These are phyloP conservation scores for Populus deltoides DNA, from an alignment of 345 rosid species.

Conservation along the genomic window DNA sequence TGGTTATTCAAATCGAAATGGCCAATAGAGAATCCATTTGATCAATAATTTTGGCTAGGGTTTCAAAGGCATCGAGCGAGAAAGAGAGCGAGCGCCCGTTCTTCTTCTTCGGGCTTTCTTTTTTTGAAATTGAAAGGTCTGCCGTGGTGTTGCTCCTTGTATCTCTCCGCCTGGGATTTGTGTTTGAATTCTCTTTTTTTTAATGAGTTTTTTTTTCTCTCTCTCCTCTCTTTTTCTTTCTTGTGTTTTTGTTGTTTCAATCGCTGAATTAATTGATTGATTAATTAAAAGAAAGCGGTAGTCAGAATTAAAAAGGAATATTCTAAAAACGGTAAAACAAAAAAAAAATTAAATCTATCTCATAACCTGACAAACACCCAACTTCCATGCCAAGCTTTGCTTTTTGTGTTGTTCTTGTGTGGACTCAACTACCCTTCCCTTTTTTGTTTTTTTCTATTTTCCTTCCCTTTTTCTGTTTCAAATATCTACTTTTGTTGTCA, in stretches of 20 bases:
- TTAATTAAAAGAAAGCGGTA: background rate
- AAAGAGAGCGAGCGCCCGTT: slow-evolving; percentile 4
- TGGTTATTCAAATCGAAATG: background rate
- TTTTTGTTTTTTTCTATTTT: background rate
- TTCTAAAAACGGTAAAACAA: background rate
- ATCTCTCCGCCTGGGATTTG: background rate
- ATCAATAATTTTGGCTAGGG: background rate
- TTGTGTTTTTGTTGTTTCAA: background rate
- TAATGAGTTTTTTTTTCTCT: background rate
- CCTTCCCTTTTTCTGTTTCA: no score
- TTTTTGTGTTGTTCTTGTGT: background rate
- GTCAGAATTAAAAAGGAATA: background rate
- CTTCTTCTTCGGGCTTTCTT: slow-evolving; percentile 1
- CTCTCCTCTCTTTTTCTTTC: background rate
- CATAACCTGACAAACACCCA: background rate
- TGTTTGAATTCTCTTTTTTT: background rate
- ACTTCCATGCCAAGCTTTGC: background rate
- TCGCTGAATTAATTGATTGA: background rate
- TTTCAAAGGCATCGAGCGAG: background rate
- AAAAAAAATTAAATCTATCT: background rate
- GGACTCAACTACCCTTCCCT: background rate
- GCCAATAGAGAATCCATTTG: background rate
- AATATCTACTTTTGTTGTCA: no score
- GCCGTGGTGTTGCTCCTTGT: background rate
- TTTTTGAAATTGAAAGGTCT: slow-evolving; percentile 5